Conservation (phyloP, 768 basidiomycete genomes). For the Glaciozyma martinii region DNA sequence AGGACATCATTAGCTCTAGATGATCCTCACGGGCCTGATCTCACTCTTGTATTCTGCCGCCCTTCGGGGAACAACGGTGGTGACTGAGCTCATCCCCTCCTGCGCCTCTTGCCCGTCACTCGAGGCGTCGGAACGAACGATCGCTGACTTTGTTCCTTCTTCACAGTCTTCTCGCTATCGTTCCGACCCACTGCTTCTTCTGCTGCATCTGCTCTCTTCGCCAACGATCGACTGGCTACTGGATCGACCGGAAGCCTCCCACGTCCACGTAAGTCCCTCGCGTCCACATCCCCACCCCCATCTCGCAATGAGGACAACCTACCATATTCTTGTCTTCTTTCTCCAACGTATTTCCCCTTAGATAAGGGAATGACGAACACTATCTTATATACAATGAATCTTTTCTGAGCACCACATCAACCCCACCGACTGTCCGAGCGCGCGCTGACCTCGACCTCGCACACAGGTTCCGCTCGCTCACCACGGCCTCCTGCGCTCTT, state of each 20-base stretch:
- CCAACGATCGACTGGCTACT: no score
- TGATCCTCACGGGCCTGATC: constrained; percentile 1
- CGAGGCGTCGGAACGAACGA: background rate
- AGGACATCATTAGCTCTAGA: background rate
- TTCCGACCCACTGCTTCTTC: background rate
- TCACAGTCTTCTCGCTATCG: background rate
- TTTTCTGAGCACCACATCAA: background rate
- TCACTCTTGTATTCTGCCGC: background rate
- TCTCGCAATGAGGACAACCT: background rate
- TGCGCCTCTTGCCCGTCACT: background rate
- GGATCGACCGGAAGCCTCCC: no score
- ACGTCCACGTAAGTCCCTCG: no score
- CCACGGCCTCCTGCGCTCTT: no score
- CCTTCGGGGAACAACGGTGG: background rate
- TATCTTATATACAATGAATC: background rate
- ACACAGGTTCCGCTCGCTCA: no score
- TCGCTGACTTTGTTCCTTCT: background rate
- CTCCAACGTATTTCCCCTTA: background rate
- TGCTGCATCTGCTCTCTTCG: no score
- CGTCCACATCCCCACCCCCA: background rate
- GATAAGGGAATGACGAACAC: background rate
- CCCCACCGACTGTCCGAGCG: no score
- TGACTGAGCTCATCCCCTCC: background rate
- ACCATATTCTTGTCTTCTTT: background rate
- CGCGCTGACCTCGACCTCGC: no score